Percentiles rank a stretch among this genome's conserved stretches.
Evolutionary conservation across 83 land plant genomes (phyloP).

Genomic region (Diphasiastrum complanatum): DNA sequence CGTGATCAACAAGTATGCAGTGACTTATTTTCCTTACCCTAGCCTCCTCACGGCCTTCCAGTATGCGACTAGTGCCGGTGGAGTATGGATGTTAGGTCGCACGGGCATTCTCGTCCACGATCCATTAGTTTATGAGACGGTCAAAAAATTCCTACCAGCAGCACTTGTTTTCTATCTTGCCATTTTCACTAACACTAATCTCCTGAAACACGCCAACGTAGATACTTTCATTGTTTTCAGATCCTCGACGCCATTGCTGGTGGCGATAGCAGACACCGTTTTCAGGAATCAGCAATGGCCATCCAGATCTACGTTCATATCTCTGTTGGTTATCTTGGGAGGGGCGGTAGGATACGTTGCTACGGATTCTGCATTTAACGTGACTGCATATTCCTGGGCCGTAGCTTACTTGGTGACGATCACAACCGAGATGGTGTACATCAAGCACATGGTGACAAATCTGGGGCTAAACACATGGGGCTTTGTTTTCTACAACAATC

Average conservation of each 20-base stretch:
- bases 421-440: slow-evolving; percentile 12
- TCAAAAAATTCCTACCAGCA: slow-evolving; percentile 14
- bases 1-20: slow-evolving; percentile 15
- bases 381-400: slow-evolving; percentile 12
- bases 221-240: slow-evolving; percentile 14
- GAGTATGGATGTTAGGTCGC: background rate
- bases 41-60: slow-evolving; percentile 12
- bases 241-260: slow-evolving; percentile 7
- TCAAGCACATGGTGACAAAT: too few species aligned
- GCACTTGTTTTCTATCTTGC: slow-evolving; percentile 15
- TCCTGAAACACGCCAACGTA: slow-evolving; percentile 15
- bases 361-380: slow-evolving; percentile 4
- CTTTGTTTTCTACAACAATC: slow-evolving; percentile 9
- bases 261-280: slow-evolving; percentile 11
- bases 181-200: slow-evolving; percentile 12
- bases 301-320: background rate
- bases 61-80: slow-evolving; percentile 4
- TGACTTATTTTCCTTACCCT: too few species aligned
- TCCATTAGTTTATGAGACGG: background rate
- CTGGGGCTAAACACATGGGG: slow-evolving; percentile 17
- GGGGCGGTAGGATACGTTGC: slow-evolving; percentile 9
- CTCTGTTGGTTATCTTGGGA: slow-evolving; percentile 9
- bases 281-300: slow-evolving; percentile 10
- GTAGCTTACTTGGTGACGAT: slow-evolving; percentile 8
- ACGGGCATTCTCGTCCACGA: slow-evolving; percentile 3